These are phyloP conservation scores for Coemansia sp. DNA, from an alignment of 192 early-diverging fungal species.

Conservation along the genomic window DNA sequence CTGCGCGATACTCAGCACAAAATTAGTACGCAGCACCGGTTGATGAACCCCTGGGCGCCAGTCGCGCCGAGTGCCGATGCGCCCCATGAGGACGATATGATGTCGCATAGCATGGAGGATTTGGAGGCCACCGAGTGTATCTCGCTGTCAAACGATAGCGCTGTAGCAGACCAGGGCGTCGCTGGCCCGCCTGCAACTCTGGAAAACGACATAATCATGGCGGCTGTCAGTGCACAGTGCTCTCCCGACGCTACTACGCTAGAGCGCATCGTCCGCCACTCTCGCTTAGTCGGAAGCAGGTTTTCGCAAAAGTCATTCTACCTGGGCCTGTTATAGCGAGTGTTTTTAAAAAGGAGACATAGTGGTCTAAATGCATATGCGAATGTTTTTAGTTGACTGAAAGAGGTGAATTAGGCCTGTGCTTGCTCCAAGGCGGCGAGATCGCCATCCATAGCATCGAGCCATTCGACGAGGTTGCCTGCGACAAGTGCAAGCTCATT, in stretches of 20 bases:
- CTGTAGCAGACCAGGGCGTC: not conserved
- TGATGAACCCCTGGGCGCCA: constrained; percentile 31
- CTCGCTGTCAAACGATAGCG: constrained; percentile 5
- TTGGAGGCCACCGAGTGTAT: not conserved
- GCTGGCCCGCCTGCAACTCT: not conserved
- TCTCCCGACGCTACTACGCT: constrained; percentile 24
- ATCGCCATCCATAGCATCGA: constrained; percentile 22
- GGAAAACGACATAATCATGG: constrained; percentile 26
- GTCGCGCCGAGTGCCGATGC: not conserved
- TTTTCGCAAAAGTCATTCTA: constrained; percentile 33
- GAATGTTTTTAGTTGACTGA: not conserved
- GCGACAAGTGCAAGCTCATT: constrained; percentile 26
- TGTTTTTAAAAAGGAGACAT: not conserved
- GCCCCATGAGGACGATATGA: not conserved
- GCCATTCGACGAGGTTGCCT: constrained; percentile 21
- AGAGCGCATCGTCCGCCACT: constrained; percentile 45
- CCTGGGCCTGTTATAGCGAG: constrained; percentile 6
- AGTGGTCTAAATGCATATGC: constrained; percentile 9
- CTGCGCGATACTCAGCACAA: constrained; percentile 31
- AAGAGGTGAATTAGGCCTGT: not conserved
- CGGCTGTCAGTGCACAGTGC: constrained; percentile 11
- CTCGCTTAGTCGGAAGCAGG: constrained; percentile 28
- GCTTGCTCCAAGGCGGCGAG: constrained; percentile 5
- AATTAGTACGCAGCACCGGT: constrained; percentile 27
- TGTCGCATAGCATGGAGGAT: not conserved